Evolutionary conservation across 768 basidiomycete species (phyloP).

Genomic region (Saitozyma sp.): DNA sequence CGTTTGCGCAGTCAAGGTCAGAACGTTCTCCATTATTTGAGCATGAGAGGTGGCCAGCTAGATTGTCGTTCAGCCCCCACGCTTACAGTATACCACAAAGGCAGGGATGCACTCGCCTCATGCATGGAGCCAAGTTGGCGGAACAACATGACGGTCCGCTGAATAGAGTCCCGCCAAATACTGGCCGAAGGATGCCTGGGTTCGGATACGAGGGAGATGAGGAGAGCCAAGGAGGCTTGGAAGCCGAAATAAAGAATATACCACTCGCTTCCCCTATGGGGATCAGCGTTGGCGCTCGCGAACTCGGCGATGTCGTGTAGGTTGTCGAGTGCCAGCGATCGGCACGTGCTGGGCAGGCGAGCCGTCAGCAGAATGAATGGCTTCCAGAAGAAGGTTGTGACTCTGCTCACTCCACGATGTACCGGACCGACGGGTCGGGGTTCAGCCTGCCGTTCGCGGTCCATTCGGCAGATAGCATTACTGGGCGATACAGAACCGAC

Average conservation of each 20-base stretch:
- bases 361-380: not conserved
- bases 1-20: not conserved
- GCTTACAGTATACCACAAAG: not conserved
- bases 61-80: too few relatives aligned
- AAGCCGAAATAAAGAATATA: constrained; percentile 26
- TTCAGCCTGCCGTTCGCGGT: constrained; percentile 5
- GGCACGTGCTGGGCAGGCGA: constrained; percentile 8
- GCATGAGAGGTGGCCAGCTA: constrained; percentile 14
- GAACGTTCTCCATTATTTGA: constrained; percentile 10
- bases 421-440: constrained; percentile 3
- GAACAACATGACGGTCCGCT: constrained; percentile 15
- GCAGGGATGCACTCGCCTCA: constrained; percentile 8
- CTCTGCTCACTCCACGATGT: constrained; percentile 12
- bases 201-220: constrained; percentile 25
- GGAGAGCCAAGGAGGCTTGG: constrained; percentile 19
- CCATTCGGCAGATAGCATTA: constrained; percentile 25
- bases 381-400: not conserved
- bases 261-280: constrained; percentile 17
- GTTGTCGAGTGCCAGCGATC: constrained; percentile 18
- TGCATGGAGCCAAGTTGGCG: constrained; percentile 14
- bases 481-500: constrained; percentile 24
- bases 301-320: constrained; percentile 12
- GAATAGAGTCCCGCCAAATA: constrained; percentile 7
- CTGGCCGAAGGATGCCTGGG: constrained; percentile 10
- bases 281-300: not conserved